Evolutionary conservation across 768 basidiomycete species (phyloP).

Genomic region (Amanita exitialis): DNA sequence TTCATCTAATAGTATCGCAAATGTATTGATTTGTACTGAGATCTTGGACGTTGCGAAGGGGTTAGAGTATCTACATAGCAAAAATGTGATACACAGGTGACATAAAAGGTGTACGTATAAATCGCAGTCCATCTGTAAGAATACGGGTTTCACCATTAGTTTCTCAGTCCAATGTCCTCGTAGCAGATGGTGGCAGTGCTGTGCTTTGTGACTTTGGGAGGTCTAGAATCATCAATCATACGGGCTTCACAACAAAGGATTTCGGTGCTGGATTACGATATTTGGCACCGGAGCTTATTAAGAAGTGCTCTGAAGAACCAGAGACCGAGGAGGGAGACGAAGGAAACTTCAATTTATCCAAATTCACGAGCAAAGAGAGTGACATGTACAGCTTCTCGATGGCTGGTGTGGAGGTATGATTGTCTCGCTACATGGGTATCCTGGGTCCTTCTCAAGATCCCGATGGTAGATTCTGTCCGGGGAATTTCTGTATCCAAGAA

Average conservation of each 20-base stretch:
- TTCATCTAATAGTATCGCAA: too few relatives aligned
- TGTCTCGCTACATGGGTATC: too few relatives aligned
- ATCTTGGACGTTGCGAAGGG: slow-evolving; percentile 36
- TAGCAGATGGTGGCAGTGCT: slow-evolving; percentile 39
- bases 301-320: too few relatives aligned
- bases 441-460: not conserved
- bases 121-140: not conserved
- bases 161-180: slow-evolving; percentile 43
- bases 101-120: slow-evolving; percentile 41
- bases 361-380: slow-evolving; percentile 14
- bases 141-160: not conserved
- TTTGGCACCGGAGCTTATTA: slow-evolving; percentile 42
- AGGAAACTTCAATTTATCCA: too few relatives aligned
- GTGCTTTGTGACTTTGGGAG: slow-evolving; percentile 57
- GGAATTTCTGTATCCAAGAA: not conserved
- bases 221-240: slow-evolving; percentile 40
- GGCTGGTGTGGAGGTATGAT: slow-evolving; percentile 19
- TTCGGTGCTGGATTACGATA: slow-evolving; percentile 39
- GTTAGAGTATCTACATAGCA: slow-evolving; percentile 45
- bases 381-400: slow-evolving; percentile 54
- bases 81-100: slow-evolving; percentile 52
- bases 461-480: not conserved
- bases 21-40: slow-evolving; percentile 21
- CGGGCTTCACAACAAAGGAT: slow-evolving; percentile 24
- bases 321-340: too few relatives aligned